Conservation (phyloP, 2,329 filamentous ascomycete species). For the Dactylella cylindrospora region DNA sequence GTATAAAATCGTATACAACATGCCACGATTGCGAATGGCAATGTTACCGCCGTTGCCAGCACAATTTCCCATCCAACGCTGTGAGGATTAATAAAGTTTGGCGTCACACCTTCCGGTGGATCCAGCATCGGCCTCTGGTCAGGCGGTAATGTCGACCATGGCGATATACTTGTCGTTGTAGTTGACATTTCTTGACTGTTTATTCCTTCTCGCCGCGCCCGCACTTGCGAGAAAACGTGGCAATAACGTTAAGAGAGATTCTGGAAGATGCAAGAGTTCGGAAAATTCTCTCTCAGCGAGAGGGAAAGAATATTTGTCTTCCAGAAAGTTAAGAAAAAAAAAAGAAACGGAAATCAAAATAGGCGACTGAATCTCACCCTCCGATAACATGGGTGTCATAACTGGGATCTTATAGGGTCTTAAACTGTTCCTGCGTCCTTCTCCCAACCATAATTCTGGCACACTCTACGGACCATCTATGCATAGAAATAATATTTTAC, state of each 20-base stretch:
- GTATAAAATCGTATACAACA: conserved; percentile 38
- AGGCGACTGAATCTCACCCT: conserved; percentile 11
- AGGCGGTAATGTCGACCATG: conserved; percentile 42
- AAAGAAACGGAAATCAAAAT: conserved; percentile 13
- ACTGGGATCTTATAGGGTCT: conserved; percentile 19
- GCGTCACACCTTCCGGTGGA: conserved; percentile 26
- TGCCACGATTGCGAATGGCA: conserved; percentile 28
- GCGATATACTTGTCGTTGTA: conserved; percentile 33
- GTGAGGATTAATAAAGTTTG: conserved; percentile 22
- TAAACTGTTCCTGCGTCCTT: conserved; percentile 30
- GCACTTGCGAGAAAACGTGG: background rate
- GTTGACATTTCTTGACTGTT: conserved; percentile 35
- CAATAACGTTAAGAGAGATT: conserved; percentile 3
- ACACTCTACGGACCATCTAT: background rate
- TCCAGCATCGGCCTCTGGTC: conserved; percentile 29
- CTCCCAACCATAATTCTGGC: conserved; percentile 3
- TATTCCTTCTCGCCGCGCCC: background rate
- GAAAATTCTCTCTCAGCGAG: background rate
- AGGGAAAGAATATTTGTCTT: conserved; percentile 16
- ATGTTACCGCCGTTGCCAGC: conserved; percentile 15
- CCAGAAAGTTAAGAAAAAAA: conserved; percentile 5
- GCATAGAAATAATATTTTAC: background rate
- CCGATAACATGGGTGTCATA: background rate
- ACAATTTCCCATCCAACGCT: conserved; percentile 28
- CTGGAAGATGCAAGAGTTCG: conserved; percentile 1